Evolutionary conservation across 371 early-diverging fungal genomes (phyloP), one percentile per base, ranked within the genome.

Genomic region (Encephalitozoon cuniculi): DNA sequence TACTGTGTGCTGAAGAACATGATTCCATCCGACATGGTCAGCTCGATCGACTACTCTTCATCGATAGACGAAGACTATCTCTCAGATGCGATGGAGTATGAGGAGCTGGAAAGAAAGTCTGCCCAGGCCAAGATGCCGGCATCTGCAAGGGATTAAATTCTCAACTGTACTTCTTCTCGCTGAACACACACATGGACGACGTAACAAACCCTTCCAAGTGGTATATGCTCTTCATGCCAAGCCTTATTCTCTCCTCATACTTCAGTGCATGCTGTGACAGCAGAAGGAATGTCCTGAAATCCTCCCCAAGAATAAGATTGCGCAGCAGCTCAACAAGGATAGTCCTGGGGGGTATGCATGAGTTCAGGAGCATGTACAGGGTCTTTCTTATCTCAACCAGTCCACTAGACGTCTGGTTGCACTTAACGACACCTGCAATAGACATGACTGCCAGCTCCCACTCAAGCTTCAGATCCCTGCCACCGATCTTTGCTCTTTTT

Each of bases 151-250:
- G n/a, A 46, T 46, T 46, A 46, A 46, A 46, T 18, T 21, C 21
- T 18, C 15, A 46, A 7, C 25, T 25, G 40, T 43, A 69, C 28
- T 15, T 34, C n/a, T 21, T 32, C 39, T 30, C 53, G 12, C 11
- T 59, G 28, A 71, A 49, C 21, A 68, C 54, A 64, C 51, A 51
- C 82, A 84, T 82, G 12, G 68, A 70, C 21, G 51, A 34, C 34
- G 92, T 92, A 12, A 91, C 90, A 86, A 94, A 97, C 0, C 95
- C 94, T 84, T 99, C 99, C 32, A 99, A 83, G 84, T 99, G 97
- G 77, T 95, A 92, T 18, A 99, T 93, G 0, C 90, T 87, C 86
- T 96, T 97, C 52, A 86, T 88, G 0, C 97, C 99, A 12, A 86
- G 75, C 34, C 88, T 87, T 76, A 96, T 93, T 92, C 84, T 83